Evolutionary conservation across 805 yeast species (phyloP), one percentile per base, ranked within the genome.

Genomic region (Nakazawaea laoshanensis): DNA sequence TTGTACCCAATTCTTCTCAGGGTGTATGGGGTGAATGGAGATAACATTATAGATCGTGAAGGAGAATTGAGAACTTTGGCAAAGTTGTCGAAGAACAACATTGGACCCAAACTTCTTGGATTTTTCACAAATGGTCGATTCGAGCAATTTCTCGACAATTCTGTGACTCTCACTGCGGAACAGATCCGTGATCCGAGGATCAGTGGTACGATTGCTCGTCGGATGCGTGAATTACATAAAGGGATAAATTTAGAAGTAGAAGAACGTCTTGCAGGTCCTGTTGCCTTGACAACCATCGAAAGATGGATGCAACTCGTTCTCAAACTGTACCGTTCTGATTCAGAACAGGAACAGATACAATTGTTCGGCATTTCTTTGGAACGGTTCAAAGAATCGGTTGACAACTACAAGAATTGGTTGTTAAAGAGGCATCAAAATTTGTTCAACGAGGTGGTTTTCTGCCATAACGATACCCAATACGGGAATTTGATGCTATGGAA

Each of bases 401-500:
- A 47, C 2, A 53, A 49, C 30, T 89, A 88, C 54, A 64, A 66
- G 34, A 52, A 61, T 5, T 85, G 88, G 87, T 56, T 92, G 13
- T 64, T 62, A 23, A 45, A 45, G 5, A 59, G 67, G 39, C 74
- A 78, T 45, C 56, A 53, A 7, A 52, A 52, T 14, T 53, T 75
- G 23, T 56, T 62, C 30, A 59, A 64, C 10, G 62, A 67, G 34
- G 63, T 83, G 40, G 86, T 74, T 10, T 92, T 92, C 50, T 86
- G 96, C 46, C 98, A 92, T 57, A 92, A 92, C 50, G 98, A 89
- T 55, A 82, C 97, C 1, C 98, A 92, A 55, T 89, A 92, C 52
- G 98, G 98, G 21, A 92, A 92, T 50, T 65, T 92, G 41, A 63
- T 92, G 36, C 72, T 89, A 29, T 58, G 57, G 42, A 50, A 47